A percentile compares a stretch with the other conserved stretches of the same genome.
Conservation (phyloP, 352 stramenopile genomes). For the Pythium insidiosum region DNA sequence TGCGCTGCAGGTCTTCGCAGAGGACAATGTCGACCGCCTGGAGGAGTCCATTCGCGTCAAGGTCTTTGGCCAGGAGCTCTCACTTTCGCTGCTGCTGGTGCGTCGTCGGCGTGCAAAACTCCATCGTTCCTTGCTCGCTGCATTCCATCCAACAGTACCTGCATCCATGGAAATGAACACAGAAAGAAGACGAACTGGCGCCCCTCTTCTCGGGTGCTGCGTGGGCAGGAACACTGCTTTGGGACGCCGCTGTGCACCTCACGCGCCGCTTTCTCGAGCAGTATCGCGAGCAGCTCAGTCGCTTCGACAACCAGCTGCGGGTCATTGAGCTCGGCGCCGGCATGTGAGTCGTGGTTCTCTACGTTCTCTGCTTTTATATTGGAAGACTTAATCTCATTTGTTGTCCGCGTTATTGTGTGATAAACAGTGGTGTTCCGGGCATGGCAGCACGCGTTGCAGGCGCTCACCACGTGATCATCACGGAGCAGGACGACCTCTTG, state of each 20-base stretch:
- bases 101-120: too few relatives aligned
- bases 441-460: constrained; percentile 86
- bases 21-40: constrained; percentile 47
- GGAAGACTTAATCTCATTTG: too few relatives aligned
- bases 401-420: not conserved
- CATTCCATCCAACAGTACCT: not conserved
- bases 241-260: constrained; percentile 75
- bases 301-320: constrained; percentile 22
- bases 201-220: constrained; percentile 90
- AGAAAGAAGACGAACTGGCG: constrained; percentile 85
- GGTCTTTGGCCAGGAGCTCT: constrained; percentile 42
- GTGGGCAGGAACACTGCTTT: constrained; percentile 91
- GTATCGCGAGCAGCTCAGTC: constrained; percentile 27
- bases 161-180: not conserved
- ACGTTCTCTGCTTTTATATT: too few relatives aligned
- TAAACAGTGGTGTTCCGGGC: constrained; percentile 80
- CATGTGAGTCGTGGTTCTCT: too few relatives aligned
- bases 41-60: constrained; percentile 48
- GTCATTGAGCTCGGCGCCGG: constrained; percentile 80
- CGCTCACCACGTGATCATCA: constrained; percentile 82
- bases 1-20: constrained; percentile 44
- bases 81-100: constrained; percentile 62
- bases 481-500: constrained; percentile 87
- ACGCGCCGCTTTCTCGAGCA: constrained; percentile 41
- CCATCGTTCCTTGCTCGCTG: not conserved